Base-by-base conservation (phyloP, 2,329 filamentous ascomycete species). In the Aspergillus candidus region DNA sequence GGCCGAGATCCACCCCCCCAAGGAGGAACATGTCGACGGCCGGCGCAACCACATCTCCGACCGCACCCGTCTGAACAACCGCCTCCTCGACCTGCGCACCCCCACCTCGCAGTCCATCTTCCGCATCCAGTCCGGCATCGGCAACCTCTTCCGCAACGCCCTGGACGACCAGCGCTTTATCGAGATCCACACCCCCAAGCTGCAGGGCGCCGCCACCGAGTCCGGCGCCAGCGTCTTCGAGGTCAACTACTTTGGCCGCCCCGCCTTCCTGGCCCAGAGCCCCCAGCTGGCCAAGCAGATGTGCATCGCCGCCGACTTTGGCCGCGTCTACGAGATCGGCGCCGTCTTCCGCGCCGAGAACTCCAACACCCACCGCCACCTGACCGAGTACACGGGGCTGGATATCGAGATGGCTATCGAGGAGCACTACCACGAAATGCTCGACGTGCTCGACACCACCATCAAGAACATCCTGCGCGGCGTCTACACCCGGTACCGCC, bases 261-360 rank as follows among this genome's bases (percentile, higher is more conserved):
- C 80, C 14, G 90, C 89, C 3, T 96, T 93, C 72, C 71, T 96
- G 11, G 90, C 90, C 0, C 90, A 96, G 69, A 94, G 87, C 49
- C 90, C 90, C 6, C 90, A 96, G 66, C 68, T 96, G 51, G 86
- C 88, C 41, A 96, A 96, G 71, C 90, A 96, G 67, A 91, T 94
- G 86, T 80, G 82, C 40, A 88, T 96, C 33, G 87, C 88, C 4
- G 84, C 89, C 22, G 90, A 96, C 62, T 93, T 95, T 61, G 84
- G 84, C 45, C 82, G 83, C 40, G 90, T 96, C 6, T 96, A 91
- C 59, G 90, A 96, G 63, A 83, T 93, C 52, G 88, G 88, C 12
- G 83, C 87, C 2, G 89, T 96, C 6, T 96, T 96, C 75, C 82
- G 90, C 54, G 90, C 90, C 1, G 90, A 96, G 64, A 94, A 96